phyloP scores from a whole-genome alignment of 345 rosid genomes.

The Acer saccharum region DNA sequence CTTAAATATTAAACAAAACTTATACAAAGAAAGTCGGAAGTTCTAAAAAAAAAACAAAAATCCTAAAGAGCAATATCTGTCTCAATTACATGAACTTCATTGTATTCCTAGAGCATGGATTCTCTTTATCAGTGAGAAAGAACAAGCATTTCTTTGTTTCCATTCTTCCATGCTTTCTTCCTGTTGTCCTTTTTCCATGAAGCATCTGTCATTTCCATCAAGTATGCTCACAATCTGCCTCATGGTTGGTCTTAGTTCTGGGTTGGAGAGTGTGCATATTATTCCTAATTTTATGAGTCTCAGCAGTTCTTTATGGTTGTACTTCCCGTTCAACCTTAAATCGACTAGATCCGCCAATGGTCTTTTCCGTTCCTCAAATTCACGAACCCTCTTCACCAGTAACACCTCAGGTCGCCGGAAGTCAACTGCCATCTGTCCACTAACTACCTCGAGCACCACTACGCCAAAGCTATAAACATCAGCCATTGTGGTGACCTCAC shows the following conservation, averaged over 20 bases:
- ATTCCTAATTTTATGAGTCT: slow-evolving; percentile 69
- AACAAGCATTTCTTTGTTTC: slow-evolving; percentile 54
- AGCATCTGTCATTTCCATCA: slow-evolving; percentile 67
- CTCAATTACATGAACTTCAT: slow-evolving; percentile 30
- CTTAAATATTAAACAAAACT: slow-evolving; percentile 18
- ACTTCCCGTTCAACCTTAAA: slow-evolving; percentile 46
- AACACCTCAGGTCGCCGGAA: slow-evolving; percentile 76
- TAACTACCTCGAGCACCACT: slow-evolving; percentile 83
- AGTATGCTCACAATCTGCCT: slow-evolving; percentile 85
- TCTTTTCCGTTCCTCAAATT: slow-evolving; percentile 50
- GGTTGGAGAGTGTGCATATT: slow-evolving; percentile 78
- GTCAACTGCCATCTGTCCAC: slow-evolving; percentile 87
- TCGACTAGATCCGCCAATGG: slow-evolving; percentile 62
- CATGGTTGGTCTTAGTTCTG: slow-evolving; percentile 68
- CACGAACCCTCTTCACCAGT: slow-evolving; percentile 56
- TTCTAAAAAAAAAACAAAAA: slow-evolving; percentile 1
- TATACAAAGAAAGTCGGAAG: slow-evolving; percentile 11
- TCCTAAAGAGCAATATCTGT: background rate
- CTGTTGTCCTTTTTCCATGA: slow-evolving; percentile 35
- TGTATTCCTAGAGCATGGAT: slow-evolving; percentile 91
- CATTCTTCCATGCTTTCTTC: slow-evolving; percentile 67
- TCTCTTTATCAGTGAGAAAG: slow-evolving; percentile 66
- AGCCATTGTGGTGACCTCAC: slow-evolving; percentile 79
- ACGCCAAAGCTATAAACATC: slow-evolving; percentile 94
- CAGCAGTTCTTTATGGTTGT: slow-evolving; percentile 47